Conservation (phyloP, 2,329 filamentous ascomycete genomes). For the Colletotrichum tamarilloi region DNA sequence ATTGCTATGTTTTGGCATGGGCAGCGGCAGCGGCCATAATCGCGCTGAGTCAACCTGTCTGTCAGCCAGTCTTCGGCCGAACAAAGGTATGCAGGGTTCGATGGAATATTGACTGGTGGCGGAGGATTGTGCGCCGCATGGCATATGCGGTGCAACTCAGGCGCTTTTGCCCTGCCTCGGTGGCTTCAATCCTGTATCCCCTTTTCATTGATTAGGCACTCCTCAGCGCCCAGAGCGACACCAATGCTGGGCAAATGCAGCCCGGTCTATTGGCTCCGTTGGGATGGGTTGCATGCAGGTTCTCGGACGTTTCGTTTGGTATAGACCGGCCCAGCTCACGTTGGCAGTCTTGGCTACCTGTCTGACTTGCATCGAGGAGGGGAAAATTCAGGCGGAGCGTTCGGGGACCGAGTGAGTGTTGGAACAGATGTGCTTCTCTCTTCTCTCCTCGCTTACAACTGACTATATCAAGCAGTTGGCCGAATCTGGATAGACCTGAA, state of each 20-base stretch:
- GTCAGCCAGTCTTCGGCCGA: conserved; percentile 17
- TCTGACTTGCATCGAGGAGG: neutral
- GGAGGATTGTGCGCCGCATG: conserved; percentile 31
- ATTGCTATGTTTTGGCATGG: neutral
- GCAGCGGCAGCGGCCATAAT: neutral
- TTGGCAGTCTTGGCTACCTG: conserved; percentile 13
- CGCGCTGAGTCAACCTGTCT: neutral
- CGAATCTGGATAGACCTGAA: neutral
- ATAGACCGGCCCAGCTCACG: neutral
- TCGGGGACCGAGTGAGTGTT: neutral
- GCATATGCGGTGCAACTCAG: conserved; percentile 25
- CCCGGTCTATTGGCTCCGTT: neutral
- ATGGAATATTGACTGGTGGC: conserved; percentile 27
- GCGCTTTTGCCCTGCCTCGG: conserved; percentile 3
- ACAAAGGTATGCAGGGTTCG: conserved; percentile 24
- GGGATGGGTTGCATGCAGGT: conserved; percentile 2
- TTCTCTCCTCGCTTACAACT: neutral
- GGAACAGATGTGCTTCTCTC: neutral
- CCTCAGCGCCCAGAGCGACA: neutral
- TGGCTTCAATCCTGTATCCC: neutral
- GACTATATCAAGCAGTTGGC: neutral
- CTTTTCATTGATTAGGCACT: neutral
- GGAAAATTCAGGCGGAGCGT: neutral
- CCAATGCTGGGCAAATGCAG: neutral
- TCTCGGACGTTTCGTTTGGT: neutral